phyloP scores from a whole-genome alignment of 2,329 filamentous ascomycete species.

The Penicillium italicum region DNA sequence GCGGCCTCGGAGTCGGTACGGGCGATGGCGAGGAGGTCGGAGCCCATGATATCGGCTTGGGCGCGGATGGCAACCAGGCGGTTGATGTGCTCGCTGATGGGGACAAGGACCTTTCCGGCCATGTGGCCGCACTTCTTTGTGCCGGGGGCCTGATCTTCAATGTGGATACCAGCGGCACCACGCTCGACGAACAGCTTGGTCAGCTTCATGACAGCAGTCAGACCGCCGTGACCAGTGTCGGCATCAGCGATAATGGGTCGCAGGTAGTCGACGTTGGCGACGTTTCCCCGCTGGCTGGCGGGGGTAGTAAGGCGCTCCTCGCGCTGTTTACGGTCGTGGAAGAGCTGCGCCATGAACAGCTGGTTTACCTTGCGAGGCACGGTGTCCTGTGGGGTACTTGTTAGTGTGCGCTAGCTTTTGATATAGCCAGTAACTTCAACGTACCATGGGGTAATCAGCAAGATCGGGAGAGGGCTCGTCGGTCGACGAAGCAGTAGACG shows the following conservation, averaged over 20 bases:
- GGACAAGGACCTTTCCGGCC: slow-evolving; percentile 96
- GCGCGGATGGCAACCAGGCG: slow-evolving; percentile 92
- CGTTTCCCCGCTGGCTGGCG: slow-evolving; percentile 65
- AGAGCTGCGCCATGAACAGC: slow-evolving; percentile 96
- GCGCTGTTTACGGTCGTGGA: slow-evolving; percentile 98
- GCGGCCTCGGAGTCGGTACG: slow-evolving; percentile 97
- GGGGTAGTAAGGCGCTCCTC: slow-evolving; percentile 83
- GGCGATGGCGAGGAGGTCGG: slow-evolving; percentile 84
- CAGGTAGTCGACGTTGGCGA: slow-evolving; percentile 86
- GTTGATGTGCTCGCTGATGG: slow-evolving; percentile 97
- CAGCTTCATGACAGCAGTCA: slow-evolving; percentile 99
- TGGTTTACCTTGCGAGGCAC: slow-evolving; percentile 98
- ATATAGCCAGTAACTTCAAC: slow-evolving; percentile 24
- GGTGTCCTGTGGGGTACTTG: slow-evolving; percentile 63
- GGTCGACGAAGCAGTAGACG: slow-evolving; percentile 88
- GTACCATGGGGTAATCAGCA: slow-evolving; percentile 90
- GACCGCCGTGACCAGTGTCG: slow-evolving; percentile 92
- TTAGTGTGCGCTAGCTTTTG: slow-evolving; percentile 13
- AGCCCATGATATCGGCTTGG: slow-evolving; percentile 97
- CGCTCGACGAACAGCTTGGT: slow-evolving; percentile 97
- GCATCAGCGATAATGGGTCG: slow-evolving; percentile 95
- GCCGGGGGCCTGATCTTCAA: slow-evolving; percentile 95
- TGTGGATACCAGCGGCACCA: slow-evolving; percentile 95
- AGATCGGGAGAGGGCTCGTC: slow-evolving; percentile 97
- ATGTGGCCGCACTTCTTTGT: slow-evolving; percentile 99